phyloP scores from a whole-genome alignment of 2,329 filamentous ascomycete species.

The Tolypocladium sp. region DNA sequence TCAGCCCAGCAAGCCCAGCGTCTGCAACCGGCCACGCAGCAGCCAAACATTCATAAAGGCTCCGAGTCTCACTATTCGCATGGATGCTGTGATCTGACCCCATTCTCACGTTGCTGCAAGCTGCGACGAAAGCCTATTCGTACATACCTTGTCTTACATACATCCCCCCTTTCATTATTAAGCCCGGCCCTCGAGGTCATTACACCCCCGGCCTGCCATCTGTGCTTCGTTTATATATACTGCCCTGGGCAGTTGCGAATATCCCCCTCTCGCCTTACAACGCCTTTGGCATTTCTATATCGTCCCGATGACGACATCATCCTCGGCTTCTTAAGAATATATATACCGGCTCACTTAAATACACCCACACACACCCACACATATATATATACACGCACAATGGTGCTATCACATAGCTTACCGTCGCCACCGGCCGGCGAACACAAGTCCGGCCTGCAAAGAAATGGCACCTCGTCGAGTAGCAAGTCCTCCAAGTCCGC shows the following conservation, averaged over 20 bases:
- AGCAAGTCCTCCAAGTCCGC: constrained; percentile 32
- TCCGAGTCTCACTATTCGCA: background rate
- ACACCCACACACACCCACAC: no score
- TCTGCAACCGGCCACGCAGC: background rate
- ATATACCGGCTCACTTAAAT: no score
- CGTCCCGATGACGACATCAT: background rate
- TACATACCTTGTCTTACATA: background rate
- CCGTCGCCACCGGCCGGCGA: constrained; percentile 46
- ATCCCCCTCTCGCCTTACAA: background rate
- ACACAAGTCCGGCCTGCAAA: constrained; percentile 23
- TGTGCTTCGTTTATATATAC: no score
- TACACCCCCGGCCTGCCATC: background rate
- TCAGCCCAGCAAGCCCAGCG: background rate
- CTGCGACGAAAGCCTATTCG: background rate
- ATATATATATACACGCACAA: constrained; percentile 4
- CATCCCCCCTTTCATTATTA: constrained; percentile 1
- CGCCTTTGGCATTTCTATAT: background rate
- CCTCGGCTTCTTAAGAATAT: background rate
- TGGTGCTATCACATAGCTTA: constrained; percentile 39
- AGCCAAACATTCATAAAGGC: background rate
- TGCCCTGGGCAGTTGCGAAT: background rate
- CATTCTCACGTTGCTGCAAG: background rate
- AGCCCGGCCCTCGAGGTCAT: constrained; percentile 1
- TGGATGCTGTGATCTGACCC: background rate
- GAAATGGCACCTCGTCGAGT: constrained; percentile 24